Evolutionary conservation across 768 basidiomycete genomes (phyloP).

Genomic region (Xerocomellus intermedius): DNA sequence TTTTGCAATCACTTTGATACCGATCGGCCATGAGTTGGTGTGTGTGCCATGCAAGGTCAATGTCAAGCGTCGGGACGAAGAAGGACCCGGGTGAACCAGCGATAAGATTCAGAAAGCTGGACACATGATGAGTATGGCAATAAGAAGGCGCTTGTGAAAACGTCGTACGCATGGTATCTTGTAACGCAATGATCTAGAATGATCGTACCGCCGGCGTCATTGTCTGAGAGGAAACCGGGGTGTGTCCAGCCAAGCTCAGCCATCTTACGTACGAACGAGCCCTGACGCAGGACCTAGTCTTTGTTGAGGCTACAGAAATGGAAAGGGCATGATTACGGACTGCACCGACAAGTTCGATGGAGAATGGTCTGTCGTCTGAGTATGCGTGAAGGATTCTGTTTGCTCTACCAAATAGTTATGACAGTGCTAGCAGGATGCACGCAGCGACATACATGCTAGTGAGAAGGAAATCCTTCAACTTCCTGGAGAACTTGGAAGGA

Average conservation of each 20-base stretch:
- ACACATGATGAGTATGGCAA: background rate
- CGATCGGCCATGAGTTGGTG: constrained; percentile 51
- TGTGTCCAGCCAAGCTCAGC: constrained; percentile 49
- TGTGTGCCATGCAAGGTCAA: constrained; percentile 73
- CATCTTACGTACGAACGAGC: constrained; percentile 55
- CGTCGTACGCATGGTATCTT: constrained; percentile 53
- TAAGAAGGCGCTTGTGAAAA: background rate
- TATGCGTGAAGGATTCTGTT: constrained; percentile 47
- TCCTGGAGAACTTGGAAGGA: constrained; percentile 1
- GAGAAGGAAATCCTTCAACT: constrained; percentile 5
- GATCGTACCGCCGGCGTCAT: constrained; percentile 39
- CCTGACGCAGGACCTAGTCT: constrained; percentile 51
- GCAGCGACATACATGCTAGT: constrained; percentile 19
- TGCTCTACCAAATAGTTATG: constrained; percentile 21
- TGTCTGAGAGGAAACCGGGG: constrained; percentile 37
- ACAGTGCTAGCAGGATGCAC: background rate
- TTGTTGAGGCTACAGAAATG: background rate
- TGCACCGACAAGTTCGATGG: constrained; percentile 54
- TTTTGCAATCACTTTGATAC: constrained; percentile 44
- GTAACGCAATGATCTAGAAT: constrained; percentile 49
- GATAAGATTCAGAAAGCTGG: constrained; percentile 52
- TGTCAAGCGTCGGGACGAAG: constrained; percentile 62
- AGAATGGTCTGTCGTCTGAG: constrained; percentile 47
- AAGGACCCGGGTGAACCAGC: constrained; percentile 41
- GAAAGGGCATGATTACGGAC: constrained; percentile 28